These are phyloP conservation scores for Globisporangium polare DNA, from an alignment of 352 stramenopile genomes.

Conservation along the genomic window DNA sequence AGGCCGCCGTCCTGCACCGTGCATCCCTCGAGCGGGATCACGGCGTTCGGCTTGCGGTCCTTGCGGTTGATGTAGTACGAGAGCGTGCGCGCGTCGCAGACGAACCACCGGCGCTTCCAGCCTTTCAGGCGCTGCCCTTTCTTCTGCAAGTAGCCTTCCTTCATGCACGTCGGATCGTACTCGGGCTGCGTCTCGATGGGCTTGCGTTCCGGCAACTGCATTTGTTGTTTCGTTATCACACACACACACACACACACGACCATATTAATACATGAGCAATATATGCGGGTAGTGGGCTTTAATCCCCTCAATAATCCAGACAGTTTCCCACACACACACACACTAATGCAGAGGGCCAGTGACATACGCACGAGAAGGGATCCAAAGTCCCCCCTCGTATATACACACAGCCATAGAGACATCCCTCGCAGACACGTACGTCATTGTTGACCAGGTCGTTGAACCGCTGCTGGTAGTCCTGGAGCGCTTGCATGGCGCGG, in stretches of 20 bases:
- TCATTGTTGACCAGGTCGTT: constrained; percentile 77
- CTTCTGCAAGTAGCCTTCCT: constrained; percentile 84
- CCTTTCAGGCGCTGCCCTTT: constrained; percentile 78
- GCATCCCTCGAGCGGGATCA: constrained; percentile 75
- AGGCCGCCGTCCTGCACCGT: constrained; percentile 77
- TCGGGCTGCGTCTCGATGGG: constrained; percentile 40
- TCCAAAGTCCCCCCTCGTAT: neutral
- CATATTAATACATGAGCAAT: no score
- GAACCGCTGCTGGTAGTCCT: constrained; percentile 76
- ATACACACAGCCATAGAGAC: constrained; percentile 11
- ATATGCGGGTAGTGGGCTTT: no score
- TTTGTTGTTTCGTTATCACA: no score
- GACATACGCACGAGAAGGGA: neutral
- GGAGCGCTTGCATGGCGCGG: constrained; percentile 63
- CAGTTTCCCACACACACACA: no score
- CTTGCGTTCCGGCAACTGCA: constrained; percentile 57
- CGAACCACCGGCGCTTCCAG: constrained; percentile 85
- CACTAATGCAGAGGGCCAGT: no score
- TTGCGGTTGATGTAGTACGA: constrained; percentile 83
- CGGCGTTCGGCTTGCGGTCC: constrained; percentile 76
- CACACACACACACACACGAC: no score
- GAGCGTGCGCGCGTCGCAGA: constrained; percentile 75
- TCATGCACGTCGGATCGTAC: constrained; percentile 67
- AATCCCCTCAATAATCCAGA: no score
- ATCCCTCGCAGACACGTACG: constrained; percentile 23